Evolutionary conservation across 2,329 filamentous ascomycete genomes (phyloP), one percentile per base, ranked within the genome.

Genomic region (Boeremia lycopersici): DNA sequence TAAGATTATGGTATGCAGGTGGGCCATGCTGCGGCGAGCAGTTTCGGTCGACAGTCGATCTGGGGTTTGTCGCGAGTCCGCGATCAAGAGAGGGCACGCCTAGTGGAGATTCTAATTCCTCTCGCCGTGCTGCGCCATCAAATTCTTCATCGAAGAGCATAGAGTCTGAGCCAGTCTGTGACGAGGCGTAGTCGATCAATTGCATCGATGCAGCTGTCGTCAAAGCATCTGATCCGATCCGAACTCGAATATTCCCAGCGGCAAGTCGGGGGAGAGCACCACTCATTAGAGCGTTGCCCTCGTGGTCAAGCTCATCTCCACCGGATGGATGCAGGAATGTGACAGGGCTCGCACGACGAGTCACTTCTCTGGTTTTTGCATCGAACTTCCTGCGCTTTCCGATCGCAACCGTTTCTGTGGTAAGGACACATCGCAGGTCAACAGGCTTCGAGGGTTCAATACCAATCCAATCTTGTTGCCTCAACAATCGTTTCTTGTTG

Each of bases 81-180:
- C 29, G 39, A 25, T 26, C 29, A 15, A 12, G 26, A 35, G 10
- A 17, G 34, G 25, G 13, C n/a, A 30, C 9, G 19, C 23, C 25
- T 7, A 19, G 29, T 6, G 31, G 17, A 10, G 17, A 26, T 23
- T 36, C 35, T 49, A 41, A 28, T 9, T 30, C 15, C 19, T 17
- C 23, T 39, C 30, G 45, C 41, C 42, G 48, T 39, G 43, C 46
- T 56, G 55, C 53, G 46, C 61, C 53, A 31, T 49, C 17, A 19
- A 41, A 43, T 47, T 69, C 58, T 43, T 71, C 60, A 44, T 74
- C 73, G 46, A 76, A 72, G 9, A 76, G 63, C 72, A 76, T 76
- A 23, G 63, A 48, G 29, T 74, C 71, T 8, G 72, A 73, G 13
- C 64, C 70, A 34, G 57, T 59, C 26, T 56, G 53, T 15, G 58